Evolutionary conservation across 1,284 basidiomycete species (phyloP).

Genomic region (Ganoderma leucocontextum): DNA sequence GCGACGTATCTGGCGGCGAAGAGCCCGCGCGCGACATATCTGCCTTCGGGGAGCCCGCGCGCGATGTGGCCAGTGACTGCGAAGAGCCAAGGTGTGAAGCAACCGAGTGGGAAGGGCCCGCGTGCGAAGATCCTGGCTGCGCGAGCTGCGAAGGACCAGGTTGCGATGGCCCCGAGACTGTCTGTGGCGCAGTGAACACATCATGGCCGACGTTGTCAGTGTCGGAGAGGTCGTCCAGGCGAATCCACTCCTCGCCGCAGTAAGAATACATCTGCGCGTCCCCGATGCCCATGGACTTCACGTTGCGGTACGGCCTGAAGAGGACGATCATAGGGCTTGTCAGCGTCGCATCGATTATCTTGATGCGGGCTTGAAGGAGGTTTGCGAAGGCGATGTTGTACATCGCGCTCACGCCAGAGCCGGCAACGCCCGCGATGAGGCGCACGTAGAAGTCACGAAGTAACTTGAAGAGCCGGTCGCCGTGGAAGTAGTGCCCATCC

Average conservation of each 20-base stretch:
- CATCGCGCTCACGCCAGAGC: neutral
- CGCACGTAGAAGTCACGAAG: neutral
- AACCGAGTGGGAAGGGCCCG: neutral
- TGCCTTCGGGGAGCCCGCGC: neutral
- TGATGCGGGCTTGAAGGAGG: neutral
- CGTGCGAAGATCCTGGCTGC: neutral
- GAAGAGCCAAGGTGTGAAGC: too few relatives aligned
- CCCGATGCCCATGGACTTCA: neutral
- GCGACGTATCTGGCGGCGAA: too few relatives aligned
- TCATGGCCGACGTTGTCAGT: too few relatives aligned
- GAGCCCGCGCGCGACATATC: too few relatives aligned
- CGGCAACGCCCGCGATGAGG: neutral
- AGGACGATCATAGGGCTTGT: neutral
- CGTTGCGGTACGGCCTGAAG: slow-evolving; percentile 1
- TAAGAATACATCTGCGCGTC: neutral
- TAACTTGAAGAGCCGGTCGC: neutral
- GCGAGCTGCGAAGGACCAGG: too few relatives aligned
- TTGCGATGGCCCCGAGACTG: neutral
- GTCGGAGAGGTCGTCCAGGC: neutral
- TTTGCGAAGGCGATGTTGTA: slow-evolving; percentile 1
- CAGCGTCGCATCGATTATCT: neutral
- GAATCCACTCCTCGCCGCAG: neutral
- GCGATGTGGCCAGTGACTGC: neutral
- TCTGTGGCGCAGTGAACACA: too few relatives aligned
- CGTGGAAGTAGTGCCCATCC: slow-evolving; percentile 10